Evolutionary conservation across 2,329 filamentous ascomycete genomes (phyloP).

Genomic region (Fusarium guadeloupense): DNA sequence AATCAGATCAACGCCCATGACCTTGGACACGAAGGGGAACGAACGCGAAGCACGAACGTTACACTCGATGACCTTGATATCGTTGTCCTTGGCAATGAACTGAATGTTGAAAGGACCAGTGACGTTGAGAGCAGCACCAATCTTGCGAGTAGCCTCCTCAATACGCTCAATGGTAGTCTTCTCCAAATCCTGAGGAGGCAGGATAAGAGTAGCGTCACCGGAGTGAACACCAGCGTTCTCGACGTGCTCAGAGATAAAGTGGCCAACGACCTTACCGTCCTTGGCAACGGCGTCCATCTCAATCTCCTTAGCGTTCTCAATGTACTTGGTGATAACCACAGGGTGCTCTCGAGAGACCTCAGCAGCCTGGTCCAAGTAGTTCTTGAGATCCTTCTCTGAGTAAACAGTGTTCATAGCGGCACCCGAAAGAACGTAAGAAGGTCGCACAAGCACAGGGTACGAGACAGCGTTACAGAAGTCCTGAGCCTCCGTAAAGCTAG

Average conservation of each 20-base stretch:
- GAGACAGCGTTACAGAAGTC: slow-evolving; percentile 87
- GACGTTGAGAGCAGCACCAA: slow-evolving; percentile 91
- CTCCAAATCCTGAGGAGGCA: slow-evolving; percentile 93
- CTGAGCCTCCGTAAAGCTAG: slow-evolving; percentile 89
- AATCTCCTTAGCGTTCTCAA: slow-evolving; percentile 98
- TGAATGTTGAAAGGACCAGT: slow-evolving; percentile 99
- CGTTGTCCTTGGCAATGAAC: slow-evolving; percentile 99
- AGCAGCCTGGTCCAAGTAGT: slow-evolving; percentile 87
- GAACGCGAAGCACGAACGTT: slow-evolving; percentile 96
- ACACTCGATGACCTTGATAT: slow-evolving; percentile 99
- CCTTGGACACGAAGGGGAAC: slow-evolving; percentile 98
- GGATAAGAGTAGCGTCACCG: slow-evolving; percentile 93
- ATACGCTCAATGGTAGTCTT: slow-evolving; percentile 89
- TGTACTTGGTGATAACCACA: slow-evolving; percentile 99
- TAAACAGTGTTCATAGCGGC: slow-evolving; percentile 99
- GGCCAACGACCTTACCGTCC: slow-evolving; percentile 88
- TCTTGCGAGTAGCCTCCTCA: slow-evolving; percentile 94
- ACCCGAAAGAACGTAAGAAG: slow-evolving; percentile 95
- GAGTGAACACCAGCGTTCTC: slow-evolving; percentile 99
- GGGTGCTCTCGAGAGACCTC: slow-evolving; percentile 96
- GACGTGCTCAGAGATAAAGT: slow-evolving; percentile 98
- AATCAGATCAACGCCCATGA: slow-evolving; percentile 96
- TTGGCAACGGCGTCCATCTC: slow-evolving; percentile 98
- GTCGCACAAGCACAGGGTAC: slow-evolving; percentile 93
- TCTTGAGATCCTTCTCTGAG: slow-evolving; percentile 89